phyloP scores from a whole-genome alignment of 2,329 filamentous ascomycete species.

The Coleophoma cylindrospora region DNA sequence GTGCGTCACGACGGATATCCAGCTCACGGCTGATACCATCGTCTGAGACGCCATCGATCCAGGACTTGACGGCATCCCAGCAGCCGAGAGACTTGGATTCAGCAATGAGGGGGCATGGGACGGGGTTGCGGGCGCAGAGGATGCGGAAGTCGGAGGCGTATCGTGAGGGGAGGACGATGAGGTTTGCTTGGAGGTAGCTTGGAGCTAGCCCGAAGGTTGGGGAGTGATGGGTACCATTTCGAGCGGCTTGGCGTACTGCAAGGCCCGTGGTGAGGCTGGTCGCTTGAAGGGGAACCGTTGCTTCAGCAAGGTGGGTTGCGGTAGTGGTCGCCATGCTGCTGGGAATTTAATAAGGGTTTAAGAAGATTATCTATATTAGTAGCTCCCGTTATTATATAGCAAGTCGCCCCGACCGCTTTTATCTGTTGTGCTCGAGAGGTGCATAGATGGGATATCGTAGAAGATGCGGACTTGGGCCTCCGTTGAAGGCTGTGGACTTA shows the following conservation, averaged over 20 bases:
- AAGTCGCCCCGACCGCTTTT: too few species aligned
- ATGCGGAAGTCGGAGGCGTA: constrained; percentile 53
- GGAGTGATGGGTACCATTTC: constrained; percentile 7
- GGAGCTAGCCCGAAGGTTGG: constrained; percentile 50
- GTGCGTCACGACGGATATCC: constrained; percentile 53
- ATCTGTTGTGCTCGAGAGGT: too few species aligned
- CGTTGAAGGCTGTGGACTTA: too few species aligned
- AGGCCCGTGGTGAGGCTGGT: constrained; percentile 8
- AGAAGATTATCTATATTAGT: too few species aligned
- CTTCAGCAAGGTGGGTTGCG: too few species aligned
- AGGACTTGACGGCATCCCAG: constrained; percentile 33
- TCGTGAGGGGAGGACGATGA: constrained; percentile 51
- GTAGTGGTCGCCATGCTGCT: too few species aligned
- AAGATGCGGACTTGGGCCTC: too few species aligned
- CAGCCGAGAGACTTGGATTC: constrained; percentile 41
- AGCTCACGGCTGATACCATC: constrained; percentile 33
- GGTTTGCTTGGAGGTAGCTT: constrained; percentile 54
- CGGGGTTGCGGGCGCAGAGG: constrained; percentile 56
- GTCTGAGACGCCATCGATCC: constrained; percentile 24
- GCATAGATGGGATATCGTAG: too few species aligned
- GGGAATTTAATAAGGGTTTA: too few species aligned
- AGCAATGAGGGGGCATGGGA: constrained; percentile 56
- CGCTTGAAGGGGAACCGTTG: background rate
- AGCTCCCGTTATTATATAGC: too few species aligned
- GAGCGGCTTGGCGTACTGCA: constrained; percentile 10